Percentiles rank a stretch among this genome's conserved stretches.
These are phyloP conservation scores for Petunia secreta DNA, from an alignment of 257 asterid species.

Conservation along the genomic window DNA sequence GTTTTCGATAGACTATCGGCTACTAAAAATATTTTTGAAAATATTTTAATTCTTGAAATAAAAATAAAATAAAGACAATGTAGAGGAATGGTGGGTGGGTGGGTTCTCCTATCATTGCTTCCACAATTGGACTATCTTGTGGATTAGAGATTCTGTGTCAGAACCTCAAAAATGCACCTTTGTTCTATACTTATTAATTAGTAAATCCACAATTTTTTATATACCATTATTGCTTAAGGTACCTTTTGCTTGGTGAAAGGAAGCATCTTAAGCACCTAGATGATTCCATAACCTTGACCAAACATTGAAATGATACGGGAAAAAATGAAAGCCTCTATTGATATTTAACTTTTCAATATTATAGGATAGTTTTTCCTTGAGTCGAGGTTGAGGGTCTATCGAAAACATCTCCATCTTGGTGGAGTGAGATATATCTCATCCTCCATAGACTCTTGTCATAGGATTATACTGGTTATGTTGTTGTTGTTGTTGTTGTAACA, in stretches of 20 bases:
- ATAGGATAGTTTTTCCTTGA: no score
- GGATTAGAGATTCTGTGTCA: constrained; percentile 13
- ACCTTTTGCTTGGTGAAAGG: constrained; percentile 24
- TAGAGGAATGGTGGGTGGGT: constrained; percentile 2
- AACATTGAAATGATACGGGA: neutral
- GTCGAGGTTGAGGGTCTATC: no score
- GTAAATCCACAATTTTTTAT: neutral
- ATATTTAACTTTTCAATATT: neutral
- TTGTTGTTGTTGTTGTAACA: no score
- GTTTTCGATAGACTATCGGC: no score
- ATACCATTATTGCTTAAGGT: constrained; percentile 7
- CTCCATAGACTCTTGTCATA: no score
- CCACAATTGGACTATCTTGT: constrained; percentile 1
- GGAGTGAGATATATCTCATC: no score
- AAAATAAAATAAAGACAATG: constrained; percentile 15
- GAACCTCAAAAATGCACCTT: constrained; percentile 10
- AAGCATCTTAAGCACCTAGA: constrained; percentile 25
- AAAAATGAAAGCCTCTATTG: neutral
- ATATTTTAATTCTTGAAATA: constrained; percentile 14
- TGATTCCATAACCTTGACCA: constrained; percentile 20
- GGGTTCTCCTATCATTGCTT: neutral
- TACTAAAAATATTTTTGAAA: neutral
- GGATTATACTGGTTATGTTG: no score
- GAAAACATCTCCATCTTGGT: no score
- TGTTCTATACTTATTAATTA: constrained; percentile 2